Conservation (phyloP, 352 stramenopile species). For the Phytopythium helicoides region DNA sequence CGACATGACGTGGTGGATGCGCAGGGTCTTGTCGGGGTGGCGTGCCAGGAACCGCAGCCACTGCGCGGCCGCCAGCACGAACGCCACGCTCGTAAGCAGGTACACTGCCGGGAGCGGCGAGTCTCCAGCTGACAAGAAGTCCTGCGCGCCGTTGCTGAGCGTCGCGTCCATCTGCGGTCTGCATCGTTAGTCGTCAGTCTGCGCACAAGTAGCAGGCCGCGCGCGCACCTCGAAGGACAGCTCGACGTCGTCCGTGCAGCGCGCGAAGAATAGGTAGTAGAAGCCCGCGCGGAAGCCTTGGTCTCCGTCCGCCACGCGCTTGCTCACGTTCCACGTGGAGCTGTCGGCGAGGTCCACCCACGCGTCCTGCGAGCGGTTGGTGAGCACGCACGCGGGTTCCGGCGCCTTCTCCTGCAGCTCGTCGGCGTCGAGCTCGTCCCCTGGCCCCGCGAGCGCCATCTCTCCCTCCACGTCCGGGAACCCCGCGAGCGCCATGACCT, state of each 20-base stretch:
- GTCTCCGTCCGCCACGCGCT: conserved; percentile 22
- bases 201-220: not conserved
- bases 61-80: conserved; percentile 38
- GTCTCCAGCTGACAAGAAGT: conserved; percentile 88
- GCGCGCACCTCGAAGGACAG: conserved; percentile 85
- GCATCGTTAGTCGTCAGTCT: conserved; percentile 1
- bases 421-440: conserved; percentile 11
- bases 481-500: conserved; percentile 46
- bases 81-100: conserved; percentile 71
- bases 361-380: conserved; percentile 42
- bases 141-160: conserved; percentile 74
- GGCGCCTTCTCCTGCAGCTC: not conserved
- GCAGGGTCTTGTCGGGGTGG: conserved; percentile 63
- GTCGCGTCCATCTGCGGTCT: conserved; percentile 64
- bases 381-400: conserved; percentile 38
- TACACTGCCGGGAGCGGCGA: conserved; percentile 85
- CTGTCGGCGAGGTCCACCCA: conserved; percentile 65
- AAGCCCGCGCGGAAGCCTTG: conserved; percentile 48
- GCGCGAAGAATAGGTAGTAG: conserved; percentile 88
- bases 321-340: conserved; percentile 48
- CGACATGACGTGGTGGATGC: conserved; percentile 96
- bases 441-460: conserved; percentile 14
- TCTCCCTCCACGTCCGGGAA: conserved; percentile 15
- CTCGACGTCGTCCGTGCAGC: conserved; percentile 68
- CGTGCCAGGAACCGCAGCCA: conserved; percentile 72